These are phyloP conservation scores for Leishmania turanica DNA, from an alignment of 208 protist genomes.

Conservation along the genomic window DNA sequence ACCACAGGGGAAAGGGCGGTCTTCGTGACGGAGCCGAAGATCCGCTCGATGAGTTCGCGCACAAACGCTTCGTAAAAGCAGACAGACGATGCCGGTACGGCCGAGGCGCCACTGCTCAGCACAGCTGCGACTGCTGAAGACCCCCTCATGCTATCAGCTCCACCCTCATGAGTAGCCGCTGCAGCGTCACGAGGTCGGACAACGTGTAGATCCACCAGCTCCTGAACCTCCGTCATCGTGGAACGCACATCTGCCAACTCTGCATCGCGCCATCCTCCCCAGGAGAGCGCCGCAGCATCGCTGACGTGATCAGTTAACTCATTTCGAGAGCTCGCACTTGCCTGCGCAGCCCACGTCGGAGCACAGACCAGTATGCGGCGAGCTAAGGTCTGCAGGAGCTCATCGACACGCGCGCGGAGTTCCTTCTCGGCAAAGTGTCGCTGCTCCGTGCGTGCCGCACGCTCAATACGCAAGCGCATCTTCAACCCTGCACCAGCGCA, in stretches of 20 bases:
- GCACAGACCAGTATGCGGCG: neutral
- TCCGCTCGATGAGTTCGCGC: neutral
- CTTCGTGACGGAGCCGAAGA: constrained; percentile 3
- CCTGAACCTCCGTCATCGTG: constrained; percentile 12
- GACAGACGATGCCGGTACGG: neutral
- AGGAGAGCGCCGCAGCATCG: neutral
- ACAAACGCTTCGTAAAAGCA: constrained; percentile 12
- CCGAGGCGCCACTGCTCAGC: neutral
- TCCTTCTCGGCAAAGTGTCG: neutral
- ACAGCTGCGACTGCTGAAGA: neutral
- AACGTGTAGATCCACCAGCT: neutral
- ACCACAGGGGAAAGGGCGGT: neutral
- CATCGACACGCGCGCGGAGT: neutral
- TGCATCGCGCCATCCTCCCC: neutral
- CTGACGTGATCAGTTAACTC: neutral
- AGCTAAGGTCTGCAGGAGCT: neutral
- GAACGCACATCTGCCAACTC: constrained; percentile 13
- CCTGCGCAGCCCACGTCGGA: neutral
- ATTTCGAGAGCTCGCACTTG: neutral
- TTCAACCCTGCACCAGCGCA: neutral
- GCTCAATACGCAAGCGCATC: constrained; percentile 28
- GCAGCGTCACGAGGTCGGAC: neutral
- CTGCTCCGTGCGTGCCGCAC: constrained; percentile 18
- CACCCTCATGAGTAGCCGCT: neutral
- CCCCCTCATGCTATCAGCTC: neutral